Base-by-base conservation (phyloP, 495 filamentous ascomycete genomes). In the Talaromyces trachyspermus region DNA sequence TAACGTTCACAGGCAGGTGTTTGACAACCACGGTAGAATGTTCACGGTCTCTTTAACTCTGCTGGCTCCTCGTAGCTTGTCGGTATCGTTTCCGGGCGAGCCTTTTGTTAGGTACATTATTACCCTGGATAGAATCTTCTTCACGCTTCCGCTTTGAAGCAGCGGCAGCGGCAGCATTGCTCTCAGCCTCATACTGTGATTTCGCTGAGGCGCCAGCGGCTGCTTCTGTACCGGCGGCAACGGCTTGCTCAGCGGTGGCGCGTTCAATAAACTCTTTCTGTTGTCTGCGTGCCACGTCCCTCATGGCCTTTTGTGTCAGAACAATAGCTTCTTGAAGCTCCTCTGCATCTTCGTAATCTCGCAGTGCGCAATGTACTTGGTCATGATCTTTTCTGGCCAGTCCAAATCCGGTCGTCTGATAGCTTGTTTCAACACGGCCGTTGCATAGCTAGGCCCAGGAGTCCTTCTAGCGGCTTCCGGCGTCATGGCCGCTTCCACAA, bases 351-450 rank as follows among this genome's bases (percentile, higher is more conserved):
- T 92, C 89, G 53, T 92, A 89, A 51, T 89, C 86, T 91, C 84
- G 56, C 88, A 94, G 56, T 97, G 90, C 30, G 85, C 75, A 26
- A 89, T 64, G 49, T 86, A 95, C 15, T 83, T 77, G 52, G 89
- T 85, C 62, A 95, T 73, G 32, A 96, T 75, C 58, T 85, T 86
- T 61, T 95, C 91, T 0, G 92, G 92, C 84, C 85, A 92, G 62
- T 98, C 89, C n/a, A 98, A 59, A 22, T 75, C 77, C 19, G 71
- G 69, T 48, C 81, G 73, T 49, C 77, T 70, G 43, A 95, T 71
- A 5, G 87, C 89, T 52, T 83, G 75, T 48, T 80, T 77, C 29
- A 96, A 66, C 33, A 95, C 83, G 9, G 66, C 75, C 2, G 86
- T 90, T 9, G 86, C 86, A 47, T 76, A 71, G 27, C 72, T 70